phyloP scores from a whole-genome alignment of 129 eudicot genomes.

The Lactuca sativa region DNA sequence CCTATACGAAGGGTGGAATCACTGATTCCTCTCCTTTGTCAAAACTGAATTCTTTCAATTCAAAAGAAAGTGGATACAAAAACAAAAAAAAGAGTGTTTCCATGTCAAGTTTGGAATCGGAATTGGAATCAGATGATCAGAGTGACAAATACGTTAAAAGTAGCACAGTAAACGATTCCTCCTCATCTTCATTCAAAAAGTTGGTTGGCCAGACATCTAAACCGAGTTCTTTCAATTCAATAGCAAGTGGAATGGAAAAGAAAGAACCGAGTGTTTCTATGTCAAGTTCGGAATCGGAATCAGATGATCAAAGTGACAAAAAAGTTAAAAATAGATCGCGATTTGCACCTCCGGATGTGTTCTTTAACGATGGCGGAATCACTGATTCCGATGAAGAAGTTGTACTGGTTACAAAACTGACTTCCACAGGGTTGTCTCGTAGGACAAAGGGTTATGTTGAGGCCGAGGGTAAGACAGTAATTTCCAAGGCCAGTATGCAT shows the following conservation, averaged over 20 bases:
- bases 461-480: slow-evolving; percentile 17
- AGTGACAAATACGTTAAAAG: slow-evolving; percentile 33
- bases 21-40: slow-evolving; percentile 7
- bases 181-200: slow-evolving; percentile 28
- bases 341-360: slow-evolving; percentile 40
- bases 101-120: slow-evolving; percentile 28
- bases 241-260: slow-evolving; percentile 18
- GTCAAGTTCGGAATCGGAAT: slow-evolving; percentile 42
- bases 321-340: slow-evolving; percentile 26
- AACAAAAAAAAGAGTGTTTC: slow-evolving; percentile 31
- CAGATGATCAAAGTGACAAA: slow-evolving; percentile 46
- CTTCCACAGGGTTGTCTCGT: slow-evolving; percentile 47
- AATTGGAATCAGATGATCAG: slow-evolving; percentile 41
- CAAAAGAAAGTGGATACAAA: slow-evolving; percentile 16
- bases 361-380: slow-evolving; percentile 44
- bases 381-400: slow-evolving; percentile 46
- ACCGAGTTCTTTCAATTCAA: slow-evolving; percentile 29
- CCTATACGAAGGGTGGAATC: slow-evolving; percentile 34
- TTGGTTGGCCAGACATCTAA: slow-evolving; percentile 22
- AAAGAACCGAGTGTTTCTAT: slow-evolving; percentile 24
- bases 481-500: not conserved
- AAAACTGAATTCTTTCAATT: slow-evolving; percentile 26
- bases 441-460: slow-evolving; percentile 53
- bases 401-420: slow-evolving; percentile 27
- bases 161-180: not conserved